Conservation (phyloP, 805 yeast genomes). For the Scheffersomyces spartinae region DNA sequence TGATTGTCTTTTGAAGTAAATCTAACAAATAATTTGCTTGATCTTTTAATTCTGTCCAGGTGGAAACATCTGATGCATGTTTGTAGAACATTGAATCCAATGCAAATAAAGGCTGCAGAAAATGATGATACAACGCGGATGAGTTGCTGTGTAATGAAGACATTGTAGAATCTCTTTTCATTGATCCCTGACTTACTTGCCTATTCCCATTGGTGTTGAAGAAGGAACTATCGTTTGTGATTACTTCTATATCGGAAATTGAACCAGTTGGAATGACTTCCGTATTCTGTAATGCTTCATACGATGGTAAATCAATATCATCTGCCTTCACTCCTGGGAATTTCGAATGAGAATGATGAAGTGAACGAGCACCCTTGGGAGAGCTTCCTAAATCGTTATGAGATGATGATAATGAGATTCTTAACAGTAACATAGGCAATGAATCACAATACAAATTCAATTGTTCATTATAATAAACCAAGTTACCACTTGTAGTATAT, state of each 20-base stretch:
- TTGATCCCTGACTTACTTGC: no score
- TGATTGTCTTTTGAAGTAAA: constrained; percentile 38
- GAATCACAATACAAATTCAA: constrained; percentile 47
- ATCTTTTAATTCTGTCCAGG: constrained; percentile 47
- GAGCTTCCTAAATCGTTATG: no score
- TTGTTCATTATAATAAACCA: constrained; percentile 49
- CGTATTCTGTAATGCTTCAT: no score
- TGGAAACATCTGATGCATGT: constrained; percentile 45
- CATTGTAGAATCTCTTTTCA: constrained; percentile 27
- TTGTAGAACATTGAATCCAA: constrained; percentile 39
- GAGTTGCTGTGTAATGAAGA: constrained; percentile 17
- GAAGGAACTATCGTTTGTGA: no score
- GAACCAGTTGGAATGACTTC: no score
- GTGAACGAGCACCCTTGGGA: no score
- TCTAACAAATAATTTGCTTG: constrained; percentile 37
- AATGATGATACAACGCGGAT: constrained; percentile 26
- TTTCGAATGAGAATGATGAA: no score
- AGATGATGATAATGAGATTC: no score
- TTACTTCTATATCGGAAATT: no score
- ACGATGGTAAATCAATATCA: constrained; percentile 2
- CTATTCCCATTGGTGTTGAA: no score
- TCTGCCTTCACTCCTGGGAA: constrained; percentile 13
- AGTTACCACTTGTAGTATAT: constrained; percentile 40
- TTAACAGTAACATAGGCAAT: no score
- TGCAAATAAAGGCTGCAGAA: constrained; percentile 28